Evolutionary conservation across 805 yeast species (phyloP).

Genomic region (Yarrowia sp.): DNA sequence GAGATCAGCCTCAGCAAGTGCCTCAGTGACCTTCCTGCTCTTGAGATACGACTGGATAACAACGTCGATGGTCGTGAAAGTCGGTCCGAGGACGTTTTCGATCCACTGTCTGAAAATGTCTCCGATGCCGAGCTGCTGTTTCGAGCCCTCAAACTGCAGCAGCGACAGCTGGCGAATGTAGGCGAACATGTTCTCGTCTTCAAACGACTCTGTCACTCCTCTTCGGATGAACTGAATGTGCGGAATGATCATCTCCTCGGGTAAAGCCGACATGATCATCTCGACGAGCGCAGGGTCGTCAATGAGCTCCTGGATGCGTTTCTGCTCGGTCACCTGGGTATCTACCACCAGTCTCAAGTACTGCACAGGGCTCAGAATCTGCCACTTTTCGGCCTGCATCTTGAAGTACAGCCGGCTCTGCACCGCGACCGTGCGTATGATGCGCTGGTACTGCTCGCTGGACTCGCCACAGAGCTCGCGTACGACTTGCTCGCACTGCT

Average conservation of each 20-base stretch:
- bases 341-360: neutral
- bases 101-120: slow-evolving; percentile 16
- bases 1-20: neutral
- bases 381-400: slow-evolving; percentile 11
- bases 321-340: neutral
- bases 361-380: neutral
- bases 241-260: slow-evolving; percentile 11
- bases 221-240: neutral
- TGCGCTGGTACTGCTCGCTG: neutral
- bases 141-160: neutral
- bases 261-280: neutral
- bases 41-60: neutral
- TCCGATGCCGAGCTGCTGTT: slow-evolving; percentile 3
- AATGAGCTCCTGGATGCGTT: neutral
- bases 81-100: neutral
- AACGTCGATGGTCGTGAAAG: neutral
- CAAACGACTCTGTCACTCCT: slow-evolving; percentile 7
- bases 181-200: neutral
- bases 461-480: slow-evolving; percentile 15
- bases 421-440: neutral
- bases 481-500: neutral
- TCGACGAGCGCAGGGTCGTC: neutral
- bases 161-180: neutral
- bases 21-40: neutral
- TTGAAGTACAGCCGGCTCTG: neutral